phyloP scores from a whole-genome alignment of 495 filamentous ascomycete genomes.

The Neurospora sp. region DNA sequence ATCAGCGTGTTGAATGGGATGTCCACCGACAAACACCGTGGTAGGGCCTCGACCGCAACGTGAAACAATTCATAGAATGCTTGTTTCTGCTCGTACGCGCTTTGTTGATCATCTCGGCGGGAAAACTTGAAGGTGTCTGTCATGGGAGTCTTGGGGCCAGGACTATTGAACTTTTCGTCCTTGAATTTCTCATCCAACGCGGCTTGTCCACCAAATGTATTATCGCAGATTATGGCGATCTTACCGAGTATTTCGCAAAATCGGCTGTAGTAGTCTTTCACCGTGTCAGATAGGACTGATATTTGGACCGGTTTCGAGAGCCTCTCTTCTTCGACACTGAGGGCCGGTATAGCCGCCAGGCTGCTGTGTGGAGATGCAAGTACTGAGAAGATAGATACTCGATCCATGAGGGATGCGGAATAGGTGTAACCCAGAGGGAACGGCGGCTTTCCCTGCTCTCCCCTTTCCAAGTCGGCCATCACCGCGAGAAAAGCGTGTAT shows the following conservation, averaged over 20 bases:
- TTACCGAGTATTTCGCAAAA: conserved; percentile 95
- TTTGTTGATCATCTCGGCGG: conserved; percentile 68
- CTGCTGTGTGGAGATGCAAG: conserved; percentile 31
- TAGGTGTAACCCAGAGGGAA: conserved; percentile 54
- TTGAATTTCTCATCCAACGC: conserved; percentile 90
- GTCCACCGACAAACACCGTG: conserved; percentile 80
- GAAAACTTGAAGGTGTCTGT: conserved; percentile 85
- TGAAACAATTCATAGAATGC: conserved; percentile 93
- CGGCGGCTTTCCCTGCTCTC: conserved; percentile 65
- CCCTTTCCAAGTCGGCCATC: conserved; percentile 87
- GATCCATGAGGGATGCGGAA: conserved; percentile 31
- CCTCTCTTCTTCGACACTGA: conserved; percentile 38
- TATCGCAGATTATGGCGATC: conserved; percentile 91
- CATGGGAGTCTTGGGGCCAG: conserved; percentile 86
- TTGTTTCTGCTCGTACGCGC: conserved; percentile 72
- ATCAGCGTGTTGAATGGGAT: conserved; percentile 91
- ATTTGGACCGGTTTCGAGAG: conserved; percentile 67
- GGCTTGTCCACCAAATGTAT: conserved; percentile 92
- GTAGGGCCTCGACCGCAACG: conserved; percentile 89
- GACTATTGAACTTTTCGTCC: conserved; percentile 65
- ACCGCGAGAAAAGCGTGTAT: conserved; percentile 88
- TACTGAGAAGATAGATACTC: conserved; percentile 39
- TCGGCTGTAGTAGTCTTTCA: conserved; percentile 71
- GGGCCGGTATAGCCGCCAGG: conserved; percentile 18
- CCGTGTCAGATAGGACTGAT: conserved; percentile 59